Evolutionary conservation across 192 early-diverging fungal species (phyloP).

Genomic region (Spinellus fusiger): DNA sequence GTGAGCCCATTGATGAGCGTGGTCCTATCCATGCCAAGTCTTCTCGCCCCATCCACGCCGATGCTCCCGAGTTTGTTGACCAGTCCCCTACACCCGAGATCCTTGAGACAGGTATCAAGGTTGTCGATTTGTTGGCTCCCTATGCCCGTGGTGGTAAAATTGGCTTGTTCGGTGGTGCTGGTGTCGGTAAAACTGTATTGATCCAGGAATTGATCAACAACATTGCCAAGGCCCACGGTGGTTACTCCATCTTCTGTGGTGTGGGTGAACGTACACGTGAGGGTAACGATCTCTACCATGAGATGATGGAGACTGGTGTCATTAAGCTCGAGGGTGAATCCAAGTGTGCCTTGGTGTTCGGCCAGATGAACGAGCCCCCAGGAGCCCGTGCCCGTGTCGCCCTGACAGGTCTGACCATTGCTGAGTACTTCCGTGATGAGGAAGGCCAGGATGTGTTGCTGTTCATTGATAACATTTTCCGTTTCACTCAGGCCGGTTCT

Average conservation of each 20-base stretch:
- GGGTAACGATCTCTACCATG: conserved; percentile 86
- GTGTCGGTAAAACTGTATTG: conserved; percentile 99
- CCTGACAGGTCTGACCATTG: conserved; percentile 94
- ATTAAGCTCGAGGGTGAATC: conserved; percentile 92
- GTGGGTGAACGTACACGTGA: conserved; percentile 99
- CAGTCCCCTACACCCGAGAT: conserved; percentile 93
- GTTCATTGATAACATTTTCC: conserved; percentile 99
- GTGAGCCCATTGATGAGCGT: conserved; percentile 97
- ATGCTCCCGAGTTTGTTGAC: conserved; percentile 93
- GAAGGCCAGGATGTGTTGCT: conserved; percentile 98
- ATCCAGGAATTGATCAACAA: conserved; percentile 99
- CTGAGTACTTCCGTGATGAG: conserved; percentile 99
- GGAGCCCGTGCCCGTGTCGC: conserved; percentile 98
- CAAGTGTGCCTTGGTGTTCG: conserved; percentile 95
- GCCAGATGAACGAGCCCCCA: conserved; percentile 99
- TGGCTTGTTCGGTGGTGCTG: conserved; percentile 97
- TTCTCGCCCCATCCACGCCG: conserved; percentile 82
- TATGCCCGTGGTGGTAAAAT: conserved; percentile 98
- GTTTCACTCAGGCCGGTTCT: conserved; percentile 99
- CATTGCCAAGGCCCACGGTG: conserved; percentile 98
- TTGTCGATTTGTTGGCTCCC: conserved; percentile 96
- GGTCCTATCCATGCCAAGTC: conserved; percentile 93
- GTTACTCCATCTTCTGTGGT: conserved; percentile 98
- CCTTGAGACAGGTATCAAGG: conserved; percentile 98
- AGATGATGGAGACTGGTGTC: conserved; percentile 59